Conservation (phyloP, 2,329 filamentous ascomycete genomes). For the Neoarthrinium moseri region DNA sequence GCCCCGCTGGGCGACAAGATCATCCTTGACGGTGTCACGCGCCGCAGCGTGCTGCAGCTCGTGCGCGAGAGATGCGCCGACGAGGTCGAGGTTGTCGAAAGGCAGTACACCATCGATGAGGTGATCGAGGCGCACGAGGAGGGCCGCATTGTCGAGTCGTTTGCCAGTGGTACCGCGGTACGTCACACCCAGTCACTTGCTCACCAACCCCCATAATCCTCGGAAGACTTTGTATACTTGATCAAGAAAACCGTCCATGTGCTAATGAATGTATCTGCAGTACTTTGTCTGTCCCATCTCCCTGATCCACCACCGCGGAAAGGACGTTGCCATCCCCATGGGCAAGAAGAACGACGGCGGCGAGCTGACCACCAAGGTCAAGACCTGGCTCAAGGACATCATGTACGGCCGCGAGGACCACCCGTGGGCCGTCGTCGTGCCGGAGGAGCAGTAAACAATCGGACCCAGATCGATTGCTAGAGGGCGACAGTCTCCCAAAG, state of each 20-base stretch:
- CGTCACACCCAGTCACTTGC: constrained; percentile 33
- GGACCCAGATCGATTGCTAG: too few relatives aligned
- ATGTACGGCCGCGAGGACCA: constrained; percentile 72
- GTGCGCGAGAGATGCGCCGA: constrained; percentile 60
- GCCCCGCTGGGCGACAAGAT: constrained; percentile 79
- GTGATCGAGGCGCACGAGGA: constrained; percentile 70
- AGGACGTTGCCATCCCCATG: constrained; percentile 63
- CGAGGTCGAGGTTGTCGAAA: constrained; percentile 73
- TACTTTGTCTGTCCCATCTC: constrained; percentile 71
- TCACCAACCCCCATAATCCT: too few relatives aligned
- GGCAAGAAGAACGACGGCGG: constrained; percentile 51
- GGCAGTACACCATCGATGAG: constrained; percentile 79
- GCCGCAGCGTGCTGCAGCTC: constrained; percentile 75
- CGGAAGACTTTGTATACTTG: too few relatives aligned
- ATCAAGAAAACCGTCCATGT: too few relatives aligned
- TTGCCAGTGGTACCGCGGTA: constrained; percentile 83
- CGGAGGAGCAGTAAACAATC: constrained; percentile 47
- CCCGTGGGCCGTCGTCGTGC: constrained; percentile 67
- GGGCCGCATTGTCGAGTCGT: constrained; percentile 78
- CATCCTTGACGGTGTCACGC: constrained; percentile 87
- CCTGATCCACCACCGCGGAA: constrained; percentile 64
- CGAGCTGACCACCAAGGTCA: constrained; percentile 59
- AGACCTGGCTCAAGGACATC: constrained; percentile 67
- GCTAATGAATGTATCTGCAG: too few relatives aligned
- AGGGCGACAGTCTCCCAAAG: too few relatives aligned